Percentiles rank a stretch among this genome's conserved stretches.
These are phyloP conservation scores for Lactifluus echinatus DNA, from an alignment of 768 basidiomycete genomes.

Conservation along the genomic window DNA sequence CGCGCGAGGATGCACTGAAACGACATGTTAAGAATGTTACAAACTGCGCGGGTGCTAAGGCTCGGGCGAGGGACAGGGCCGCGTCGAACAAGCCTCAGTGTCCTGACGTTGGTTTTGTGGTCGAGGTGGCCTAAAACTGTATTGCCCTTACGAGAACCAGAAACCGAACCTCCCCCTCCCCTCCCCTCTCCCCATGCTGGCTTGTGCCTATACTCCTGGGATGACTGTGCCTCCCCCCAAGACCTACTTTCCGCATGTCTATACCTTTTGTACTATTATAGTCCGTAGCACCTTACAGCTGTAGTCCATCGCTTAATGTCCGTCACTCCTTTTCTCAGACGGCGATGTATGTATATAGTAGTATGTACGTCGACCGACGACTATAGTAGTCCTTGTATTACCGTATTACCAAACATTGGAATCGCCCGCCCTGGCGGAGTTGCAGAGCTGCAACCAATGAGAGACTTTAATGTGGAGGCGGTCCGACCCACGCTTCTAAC, in stretches of 20 bases:
- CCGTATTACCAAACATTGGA: not conserved
- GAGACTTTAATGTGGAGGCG: not conserved
- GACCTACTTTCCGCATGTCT: not conserved
- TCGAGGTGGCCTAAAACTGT: not conserved
- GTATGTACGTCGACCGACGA: not conserved
- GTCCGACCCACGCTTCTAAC: not conserved
- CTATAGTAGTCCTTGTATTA: not conserved
- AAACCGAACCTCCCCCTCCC: too few relatives aligned
- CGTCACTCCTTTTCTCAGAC: not conserved
- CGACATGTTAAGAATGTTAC: conserved; percentile 15
- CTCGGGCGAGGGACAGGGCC: not conserved
- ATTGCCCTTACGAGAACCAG: not conserved
- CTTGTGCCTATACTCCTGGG: not conserved
- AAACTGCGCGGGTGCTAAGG: conserved; percentile 1
- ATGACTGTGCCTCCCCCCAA: not conserved
- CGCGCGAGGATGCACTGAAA: conserved; percentile 20
- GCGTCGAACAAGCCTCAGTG: not conserved
- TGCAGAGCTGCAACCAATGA: not conserved
- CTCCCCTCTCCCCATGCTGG: not conserved
- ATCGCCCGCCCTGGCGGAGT: not conserved
- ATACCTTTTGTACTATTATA: not conserved
- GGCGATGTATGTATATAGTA: not conserved
- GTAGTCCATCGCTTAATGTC: not conserved
- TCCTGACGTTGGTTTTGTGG: not conserved
- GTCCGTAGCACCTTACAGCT: not conserved